Conservation (phyloP, 257 asterid genomes). For the Henckelia pumila region DNA sequence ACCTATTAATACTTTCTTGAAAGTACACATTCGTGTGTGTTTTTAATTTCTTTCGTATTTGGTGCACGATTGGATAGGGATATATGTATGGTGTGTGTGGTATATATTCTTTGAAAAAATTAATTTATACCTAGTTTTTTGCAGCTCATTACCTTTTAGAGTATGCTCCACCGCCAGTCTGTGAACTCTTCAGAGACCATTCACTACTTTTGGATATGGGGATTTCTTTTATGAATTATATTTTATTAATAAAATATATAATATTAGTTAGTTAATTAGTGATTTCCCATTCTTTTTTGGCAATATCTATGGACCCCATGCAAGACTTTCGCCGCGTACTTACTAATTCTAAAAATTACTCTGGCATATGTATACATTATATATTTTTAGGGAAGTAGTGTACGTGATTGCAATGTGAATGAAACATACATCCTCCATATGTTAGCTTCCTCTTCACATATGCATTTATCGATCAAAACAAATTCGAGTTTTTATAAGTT, state of each 20-base stretch:
- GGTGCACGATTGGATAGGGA: conserved; percentile 40
- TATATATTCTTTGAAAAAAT: background rate
- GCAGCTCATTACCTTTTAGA: conserved; percentile 31
- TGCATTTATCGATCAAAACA: no score
- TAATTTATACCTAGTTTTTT: conserved; percentile 23
- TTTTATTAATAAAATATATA: background rate
- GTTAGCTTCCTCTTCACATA: no score
- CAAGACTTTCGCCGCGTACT: background rate
- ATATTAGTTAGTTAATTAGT: background rate
- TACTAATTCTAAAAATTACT: background rate
- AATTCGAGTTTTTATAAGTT: no score
- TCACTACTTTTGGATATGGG: conserved; percentile 27
- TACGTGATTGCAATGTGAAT: no score
- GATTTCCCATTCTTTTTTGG: background rate
- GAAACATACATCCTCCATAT: no score
- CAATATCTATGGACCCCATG: conserved; percentile 7
- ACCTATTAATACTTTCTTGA: background rate
- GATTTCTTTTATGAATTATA: background rate
- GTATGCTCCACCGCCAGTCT: conserved; percentile 53
- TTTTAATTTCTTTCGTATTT: conserved; percentile 6
- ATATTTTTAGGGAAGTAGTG: background rate
- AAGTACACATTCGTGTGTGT: background rate
- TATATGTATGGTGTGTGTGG: conserved; percentile 21
- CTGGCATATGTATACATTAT: conserved; percentile 19
- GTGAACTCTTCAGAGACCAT: conserved; percentile 21